These are phyloP conservation scores for Spathaspora passalidarum DNA, from an alignment of 805 yeast species.

Conservation along the genomic window DNA sequence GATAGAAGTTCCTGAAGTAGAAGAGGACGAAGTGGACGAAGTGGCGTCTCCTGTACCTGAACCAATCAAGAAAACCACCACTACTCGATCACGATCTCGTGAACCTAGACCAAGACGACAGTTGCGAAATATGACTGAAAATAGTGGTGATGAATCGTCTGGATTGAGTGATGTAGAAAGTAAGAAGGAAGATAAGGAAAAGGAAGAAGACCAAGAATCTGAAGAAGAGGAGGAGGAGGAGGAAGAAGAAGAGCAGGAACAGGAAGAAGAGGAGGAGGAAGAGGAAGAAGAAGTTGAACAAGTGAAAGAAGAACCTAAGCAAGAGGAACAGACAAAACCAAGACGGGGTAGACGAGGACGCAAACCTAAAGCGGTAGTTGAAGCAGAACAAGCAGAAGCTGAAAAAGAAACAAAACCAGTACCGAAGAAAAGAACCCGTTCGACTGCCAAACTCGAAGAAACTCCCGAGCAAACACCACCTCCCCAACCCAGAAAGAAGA, in stretches of 20 bases:
- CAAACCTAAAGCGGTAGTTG: conserved; percentile 9
- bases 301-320: not conserved
- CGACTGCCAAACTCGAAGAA: conserved; percentile 8
- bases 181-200: conserved; percentile 7
- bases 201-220: conserved; percentile 5
- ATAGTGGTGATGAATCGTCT: conserved; percentile 10
- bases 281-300: conserved; percentile 17
- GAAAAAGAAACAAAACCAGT: conserved; percentile 3
- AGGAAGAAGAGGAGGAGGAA: conserved; percentile 7
- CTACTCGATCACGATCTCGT: conserved; percentile 10
- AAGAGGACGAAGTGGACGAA: conserved; percentile 13
- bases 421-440: conserved; percentile 11
- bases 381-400: conserved; percentile 2
- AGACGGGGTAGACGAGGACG: conserved; percentile 14
- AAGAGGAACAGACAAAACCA: conserved; percentile 1
- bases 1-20: too few species aligned
- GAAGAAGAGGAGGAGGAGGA: conserved; percentile 9
- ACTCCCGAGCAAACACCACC: conserved; percentile 1
- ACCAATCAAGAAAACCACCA: conserved; percentile 5
- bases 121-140: conserved; percentile 6
- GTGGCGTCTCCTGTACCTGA: conserved; percentile 5
- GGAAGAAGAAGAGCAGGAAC: conserved; percentile 7
- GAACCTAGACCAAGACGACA: conserved; percentile 7
- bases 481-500: conserved; percentile 4
- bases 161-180: conserved; percentile 11